Conservation (phyloP, 768 basidiomycete species). For the Leccinum longicurvipes region DNA sequence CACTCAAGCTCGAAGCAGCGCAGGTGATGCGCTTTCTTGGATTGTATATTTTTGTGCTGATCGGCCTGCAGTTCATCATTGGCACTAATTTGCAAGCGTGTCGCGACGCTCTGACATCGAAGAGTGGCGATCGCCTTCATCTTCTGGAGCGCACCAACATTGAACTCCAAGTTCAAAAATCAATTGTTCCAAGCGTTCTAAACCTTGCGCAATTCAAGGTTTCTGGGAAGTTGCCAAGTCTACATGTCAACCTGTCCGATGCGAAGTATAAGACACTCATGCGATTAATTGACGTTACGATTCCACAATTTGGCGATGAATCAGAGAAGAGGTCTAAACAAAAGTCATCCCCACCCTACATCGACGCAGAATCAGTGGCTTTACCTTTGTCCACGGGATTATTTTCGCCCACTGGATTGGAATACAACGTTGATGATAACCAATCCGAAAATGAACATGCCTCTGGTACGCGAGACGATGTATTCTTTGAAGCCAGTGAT, state of each 20-base stretch:
- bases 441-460: constrained; percentile 42
- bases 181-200: constrained; percentile 81
- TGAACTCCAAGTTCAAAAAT: constrained; percentile 84
- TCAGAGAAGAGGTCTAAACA: constrained; percentile 21
- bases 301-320: constrained; percentile 74
- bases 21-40: constrained; percentile 54
- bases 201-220: constrained; percentile 88
- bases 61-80: constrained; percentile 68
- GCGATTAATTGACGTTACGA: constrained; percentile 85
- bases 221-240: constrained; percentile 79
- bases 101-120: constrained; percentile 67
- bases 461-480: constrained; percentile 44
- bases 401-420: constrained; percentile 51
- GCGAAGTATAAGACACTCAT: constrained; percentile 89
- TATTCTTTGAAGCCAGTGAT: constrained; percentile 73
- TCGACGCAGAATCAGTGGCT: constrained; percentile 27
- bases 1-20: constrained; percentile 78
- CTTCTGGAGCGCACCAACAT: constrained; percentile 91
- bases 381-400: constrained; percentile 56
- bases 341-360: constrained; percentile 19
- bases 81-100: constrained; percentile 82
- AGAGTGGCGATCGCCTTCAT: constrained; percentile 63
- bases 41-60: constrained; percentile 6
- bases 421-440: constrained; percentile 69
- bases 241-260: constrained; percentile 89